Conservation (phyloP, 176 grass and related monocot genomes). For the Carex scoparia region DNA sequence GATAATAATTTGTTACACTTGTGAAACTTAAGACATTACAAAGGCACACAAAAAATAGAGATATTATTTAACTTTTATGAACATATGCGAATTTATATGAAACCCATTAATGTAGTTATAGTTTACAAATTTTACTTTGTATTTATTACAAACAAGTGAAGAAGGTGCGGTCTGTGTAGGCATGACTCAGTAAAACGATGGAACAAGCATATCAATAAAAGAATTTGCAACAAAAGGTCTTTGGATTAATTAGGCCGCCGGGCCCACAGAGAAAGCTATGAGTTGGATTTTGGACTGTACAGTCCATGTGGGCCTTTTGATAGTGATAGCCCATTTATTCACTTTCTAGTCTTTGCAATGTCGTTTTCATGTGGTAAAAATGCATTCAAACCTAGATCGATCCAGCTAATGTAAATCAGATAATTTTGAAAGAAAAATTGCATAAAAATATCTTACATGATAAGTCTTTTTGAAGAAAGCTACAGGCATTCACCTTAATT, state of each 20-base stretch:
- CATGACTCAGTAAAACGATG: not conserved
- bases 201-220: not conserved
- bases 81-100: too few species aligned
- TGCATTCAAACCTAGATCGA: not conserved
- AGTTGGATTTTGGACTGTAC: not conserved
- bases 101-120: too few species aligned
- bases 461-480: not conserved
- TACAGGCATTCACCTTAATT: not conserved
- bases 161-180: not conserved
- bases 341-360: not conserved
- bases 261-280: not conserved
- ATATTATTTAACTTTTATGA: too few species aligned
- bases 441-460: not conserved
- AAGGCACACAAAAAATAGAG: too few species aligned
- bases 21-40: too few species aligned
- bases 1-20: too few species aligned
- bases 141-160: not conserved
- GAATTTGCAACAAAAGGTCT: not conserved
- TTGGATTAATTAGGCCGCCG: not conserved
- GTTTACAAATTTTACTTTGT: too few species aligned
- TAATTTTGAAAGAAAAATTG: not conserved
- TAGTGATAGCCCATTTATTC: not conserved
- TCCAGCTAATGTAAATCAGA: not conserved
- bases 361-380: not conserved
- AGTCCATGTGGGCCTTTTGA: not conserved